Evolutionary conservation across 768 basidiomycete genomes (phyloP), one percentile per base, ranked within the genome.

Genomic region (Suillus fuscotomentosus): DNA sequence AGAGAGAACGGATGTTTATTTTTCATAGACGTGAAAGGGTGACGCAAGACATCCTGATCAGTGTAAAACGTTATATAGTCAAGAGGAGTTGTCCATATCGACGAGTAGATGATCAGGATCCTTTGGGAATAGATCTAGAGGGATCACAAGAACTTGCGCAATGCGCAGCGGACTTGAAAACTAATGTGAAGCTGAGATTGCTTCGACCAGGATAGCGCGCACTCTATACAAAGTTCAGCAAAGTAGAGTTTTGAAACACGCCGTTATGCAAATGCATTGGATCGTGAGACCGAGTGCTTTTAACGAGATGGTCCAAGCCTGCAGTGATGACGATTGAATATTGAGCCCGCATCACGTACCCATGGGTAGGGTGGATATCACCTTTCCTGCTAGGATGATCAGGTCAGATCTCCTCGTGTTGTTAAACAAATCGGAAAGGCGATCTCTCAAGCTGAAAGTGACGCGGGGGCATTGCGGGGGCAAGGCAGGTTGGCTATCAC

Each of bases 1-100:
- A 54, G 53, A 51, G 59, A 57, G 64, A 50, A 54, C 63, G 60
- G 71, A 53, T 31, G 11, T 50, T 50, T 50, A n/a, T 48, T 50
- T 50, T 63, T 65, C 65, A 72, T 64, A 63, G 65, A 47, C 64
- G 60, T 51, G n/a, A 60, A 59, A 67, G 56, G 64, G 65, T 64
- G 64, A 67, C 66, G 70, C 56, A 60, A 47, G 43, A 17, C 54
- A 56, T 56, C 61, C 24, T 63, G 69, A 73, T 69, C 62, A 42
- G 51, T 60, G 45, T 43, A 63, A 62, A 42, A 11, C 17, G 53
- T 60, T 42, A 27, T 11, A 42, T 42, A n/a, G 24, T 43, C 57
- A 31, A 59, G 57, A 42, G 41, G 41, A 27, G 24, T 20, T 27
- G 34, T 54, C 53, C 53, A 36, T 36, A 54, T 41, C 24, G 39